A percentile compares a stretch with the other conserved stretches of the same genome.
These are phyloP conservation scores for Phytophthora podocarpi DNA, from an alignment of 352 stramenopile species.

Conservation along the genomic window DNA sequence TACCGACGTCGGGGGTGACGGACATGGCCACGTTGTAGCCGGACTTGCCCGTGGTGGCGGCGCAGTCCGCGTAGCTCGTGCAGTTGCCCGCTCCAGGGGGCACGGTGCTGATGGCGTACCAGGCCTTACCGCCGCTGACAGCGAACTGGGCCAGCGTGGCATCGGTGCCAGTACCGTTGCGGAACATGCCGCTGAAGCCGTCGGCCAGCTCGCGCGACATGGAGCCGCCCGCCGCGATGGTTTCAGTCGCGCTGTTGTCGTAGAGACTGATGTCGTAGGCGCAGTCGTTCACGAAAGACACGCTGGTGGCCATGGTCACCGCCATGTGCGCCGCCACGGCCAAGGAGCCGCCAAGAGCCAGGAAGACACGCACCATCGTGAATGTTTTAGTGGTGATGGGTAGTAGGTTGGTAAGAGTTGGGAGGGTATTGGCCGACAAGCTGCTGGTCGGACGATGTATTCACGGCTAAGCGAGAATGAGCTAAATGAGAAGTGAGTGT, in stretches of 20 bases:
- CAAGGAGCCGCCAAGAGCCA: conserved; percentile 29
- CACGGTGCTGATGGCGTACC: conserved; percentile 68
- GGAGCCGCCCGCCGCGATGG: conserved; percentile 27
- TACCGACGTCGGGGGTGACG: conserved; percentile 45
- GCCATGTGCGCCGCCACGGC: conserved; percentile 31
- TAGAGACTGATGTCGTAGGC: conserved; percentile 50
- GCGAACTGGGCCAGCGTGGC: conserved; percentile 64
- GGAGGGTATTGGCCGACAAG: background rate
- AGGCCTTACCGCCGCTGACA: conserved; percentile 45
- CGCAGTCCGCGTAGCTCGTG: conserved; percentile 56
- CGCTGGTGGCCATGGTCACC: conserved; percentile 34
- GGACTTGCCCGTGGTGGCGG: conserved; percentile 47
- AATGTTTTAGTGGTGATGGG: background rate
- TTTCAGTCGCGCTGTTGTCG: conserved; percentile 48
- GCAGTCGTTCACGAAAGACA: conserved; percentile 53
- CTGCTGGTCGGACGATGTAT: conserved; percentile 23
- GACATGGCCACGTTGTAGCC: conserved; percentile 72
- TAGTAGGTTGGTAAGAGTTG: background rate
- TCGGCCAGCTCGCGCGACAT: conserved; percentile 37
- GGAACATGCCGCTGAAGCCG: conserved; percentile 70
- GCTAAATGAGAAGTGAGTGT: conserved; percentile 17
- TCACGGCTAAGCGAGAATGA: conserved; percentile 29
- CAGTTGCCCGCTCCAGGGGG: conserved; percentile 57
- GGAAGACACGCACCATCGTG: conserved; percentile 39
- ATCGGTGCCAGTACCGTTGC: conserved; percentile 44